phyloP scores from a whole-genome alignment of 192 early-diverging fungal species.

The Coemansia interrupta region DNA sequence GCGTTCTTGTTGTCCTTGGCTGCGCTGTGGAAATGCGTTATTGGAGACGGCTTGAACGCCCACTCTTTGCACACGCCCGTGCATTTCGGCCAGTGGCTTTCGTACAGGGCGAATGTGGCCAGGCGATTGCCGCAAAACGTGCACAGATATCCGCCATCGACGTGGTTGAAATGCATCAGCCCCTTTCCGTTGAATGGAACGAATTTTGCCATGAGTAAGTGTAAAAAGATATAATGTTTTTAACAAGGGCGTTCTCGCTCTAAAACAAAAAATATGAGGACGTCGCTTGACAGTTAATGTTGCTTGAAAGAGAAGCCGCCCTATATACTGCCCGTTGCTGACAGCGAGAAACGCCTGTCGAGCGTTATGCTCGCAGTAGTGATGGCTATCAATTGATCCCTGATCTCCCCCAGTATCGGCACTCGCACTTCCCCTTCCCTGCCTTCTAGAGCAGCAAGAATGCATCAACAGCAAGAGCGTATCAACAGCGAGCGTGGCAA shows the following conservation, averaged over 20 bases:
- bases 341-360: too few relatives aligned
- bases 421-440: too few relatives aligned
- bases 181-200: constrained; percentile 46
- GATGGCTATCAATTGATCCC: too few relatives aligned
- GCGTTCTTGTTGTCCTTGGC: neutral
- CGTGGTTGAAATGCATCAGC: constrained; percentile 28
- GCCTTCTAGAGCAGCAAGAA: too few relatives aligned
- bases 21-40: neutral
- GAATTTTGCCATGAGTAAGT: constrained; percentile 24
- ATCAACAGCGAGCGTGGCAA: too few relatives aligned
- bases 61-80: constrained; percentile 47
- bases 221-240: constrained; percentile 1
- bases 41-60: constrained; percentile 14
- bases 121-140: constrained; percentile 34
- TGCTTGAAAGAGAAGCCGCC: too few relatives aligned
- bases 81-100: constrained; percentile 48
- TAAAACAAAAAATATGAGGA: neutral
- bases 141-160: constrained; percentile 21
- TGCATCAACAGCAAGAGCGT: too few relatives aligned
- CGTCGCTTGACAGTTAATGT: too few relatives aligned
- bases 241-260: neutral
- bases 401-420: too few relatives aligned
- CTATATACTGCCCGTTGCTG: too few relatives aligned
- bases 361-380: too few relatives aligned
- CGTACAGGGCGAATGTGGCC: constrained; percentile 30